Base-by-base conservation (phyloP, 805 yeast genomes). In the Vanderwaltozyma tropicalis region DNA sequence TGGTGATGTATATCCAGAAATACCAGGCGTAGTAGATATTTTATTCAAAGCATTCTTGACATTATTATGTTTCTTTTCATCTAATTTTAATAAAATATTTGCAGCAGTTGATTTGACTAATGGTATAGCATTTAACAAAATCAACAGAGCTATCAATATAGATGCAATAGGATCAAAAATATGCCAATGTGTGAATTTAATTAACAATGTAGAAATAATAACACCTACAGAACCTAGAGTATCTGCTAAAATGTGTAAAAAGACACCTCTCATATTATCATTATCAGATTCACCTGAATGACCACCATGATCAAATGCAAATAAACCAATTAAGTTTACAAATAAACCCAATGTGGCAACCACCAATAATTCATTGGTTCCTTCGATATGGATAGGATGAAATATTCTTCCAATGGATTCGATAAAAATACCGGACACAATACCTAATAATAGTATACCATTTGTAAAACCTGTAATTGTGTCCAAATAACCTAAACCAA, bases 191-290 rank as follows among this genome's bases (percentile, higher is more conserved):
- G 82, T 79, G 25, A 76, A 50, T 41, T 78, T 75, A 8, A 89
- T 82, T 28, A 92, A 62, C 5, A 86, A 38, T 0, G 98, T 89
- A 0, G 96, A 87, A 1, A 86, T 59, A n/a, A 92, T 88, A 14
- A 94, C 99, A 6, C 97, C 97, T 0, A 88, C 94, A 0, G 97
- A 89, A 0, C 99, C 99, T 29, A 92, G 64, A 0, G 97, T 88
- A 52, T 92, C 99, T 0, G 99, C 99, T 32, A 92, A 56, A 22
- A 92, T 83, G 50, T 92, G 99, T 32, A 92, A 64, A 52, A 92
- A 92, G 5, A 92, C 85, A 12, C 99, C 99, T 41, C 80, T 78
- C 94, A 89, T 83, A 57, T 89, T 89, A 30, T 74, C 79, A 47
- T 75, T 72, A 33, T 47, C 32, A 13, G 53, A 43, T 28, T 61